Percentiles rank a stretch among this genome's conserved stretches.
These are phyloP conservation scores for Cudoniella acicularis DNA, from an alignment of 495 filamentous ascomycete species.

Conservation along the genomic window DNA sequence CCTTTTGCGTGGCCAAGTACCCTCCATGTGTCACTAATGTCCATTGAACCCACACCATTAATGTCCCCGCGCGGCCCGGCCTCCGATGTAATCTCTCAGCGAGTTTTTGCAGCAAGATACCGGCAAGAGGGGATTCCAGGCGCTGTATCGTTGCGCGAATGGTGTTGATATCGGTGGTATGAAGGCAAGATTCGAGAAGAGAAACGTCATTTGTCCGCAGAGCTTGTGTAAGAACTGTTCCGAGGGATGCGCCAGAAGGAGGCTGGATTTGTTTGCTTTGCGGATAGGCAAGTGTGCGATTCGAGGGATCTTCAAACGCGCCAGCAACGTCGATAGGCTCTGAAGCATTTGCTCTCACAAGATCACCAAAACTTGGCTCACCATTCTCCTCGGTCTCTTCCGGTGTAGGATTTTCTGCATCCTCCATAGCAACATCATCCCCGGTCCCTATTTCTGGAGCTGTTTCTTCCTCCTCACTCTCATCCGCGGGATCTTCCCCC, in stretches of 20 bases:
- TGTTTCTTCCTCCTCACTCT: conserved; percentile 39
- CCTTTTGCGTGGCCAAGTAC: conserved; percentile 76
- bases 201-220: conserved; percentile 84
- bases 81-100: conserved; percentile 82
- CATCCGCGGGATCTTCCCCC: conserved; percentile 29
- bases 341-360: conserved; percentile 64
- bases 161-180: conserved; percentile 64
- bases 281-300: conserved; percentile 11
- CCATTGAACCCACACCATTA: conserved; percentile 98
- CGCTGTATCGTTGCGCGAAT: conserved; percentile 87
- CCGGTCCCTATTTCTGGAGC: conserved; percentile 34
- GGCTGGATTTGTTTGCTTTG: conserved; percentile 39
- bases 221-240: conserved; percentile 86
- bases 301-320: conserved; percentile 41
- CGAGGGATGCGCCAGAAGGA: conserved; percentile 75
- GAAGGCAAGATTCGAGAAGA: conserved; percentile 89
- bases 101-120: conserved; percentile 72
- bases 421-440: conserved; percentile 37
- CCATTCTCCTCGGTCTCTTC: conserved; percentile 46
- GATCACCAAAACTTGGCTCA: conserved; percentile 84
- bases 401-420: conserved; percentile 22
- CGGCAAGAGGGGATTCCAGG: conserved; percentile 78
- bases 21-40: conserved; percentile 93
- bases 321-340: conserved; percentile 76
- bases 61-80: conserved; percentile 80